Evolutionary conservation across 2,329 filamentous ascomycete species (phyloP), one percentile per base, ranked within the genome.

Genomic region (Cercospora canescens): DNA sequence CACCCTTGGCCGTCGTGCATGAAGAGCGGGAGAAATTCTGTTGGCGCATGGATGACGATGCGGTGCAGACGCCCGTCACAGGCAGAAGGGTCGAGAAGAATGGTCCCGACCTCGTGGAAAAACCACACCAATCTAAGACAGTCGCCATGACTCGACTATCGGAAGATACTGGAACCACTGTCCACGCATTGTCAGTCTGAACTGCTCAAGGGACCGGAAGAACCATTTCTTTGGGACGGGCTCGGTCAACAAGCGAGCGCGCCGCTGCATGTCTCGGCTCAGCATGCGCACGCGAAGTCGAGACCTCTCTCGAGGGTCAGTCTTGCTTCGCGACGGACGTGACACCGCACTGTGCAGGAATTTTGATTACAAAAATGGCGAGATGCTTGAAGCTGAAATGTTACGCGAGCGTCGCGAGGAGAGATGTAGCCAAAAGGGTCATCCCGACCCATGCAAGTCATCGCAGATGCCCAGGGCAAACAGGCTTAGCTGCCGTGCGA

Each of bases 361-460:
- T 32, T 56, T 35, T 50, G 45, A 28, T 50, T 28, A 50, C n/a
- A 50, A 50, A 24, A 4, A 50, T 28, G 45, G 45, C 45, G 45
- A 50, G 16, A 16, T 50, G 45, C 45, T 16, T n/a, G 6, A 50
- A 50, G 45, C 24, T 50, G 45, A 50, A 50, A 50, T 50, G 45
- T 8, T 50, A 50, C 45, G 45, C 45, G 45, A 50, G 45, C 24
- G n/a, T n/a, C n/a, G n/a, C n/a, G n/a, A n/a, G n/a, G n/a, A n/a
- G 11, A 28, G 21, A 14, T 14, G 24, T 7, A 50, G 21, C 45
- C 28, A n/a, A 56, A 24, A 35, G 30, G 28, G 28, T 56, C 28
- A 9, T 56, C 52, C 30, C 52, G 26, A 56, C 28, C 28, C 28
- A 56, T 56, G 52, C 52, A 56, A 56, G 52, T 56, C 52, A 56